Base-by-base conservation (phyloP, 257 asterid genomes). In the Verbena officinalis region DNA sequence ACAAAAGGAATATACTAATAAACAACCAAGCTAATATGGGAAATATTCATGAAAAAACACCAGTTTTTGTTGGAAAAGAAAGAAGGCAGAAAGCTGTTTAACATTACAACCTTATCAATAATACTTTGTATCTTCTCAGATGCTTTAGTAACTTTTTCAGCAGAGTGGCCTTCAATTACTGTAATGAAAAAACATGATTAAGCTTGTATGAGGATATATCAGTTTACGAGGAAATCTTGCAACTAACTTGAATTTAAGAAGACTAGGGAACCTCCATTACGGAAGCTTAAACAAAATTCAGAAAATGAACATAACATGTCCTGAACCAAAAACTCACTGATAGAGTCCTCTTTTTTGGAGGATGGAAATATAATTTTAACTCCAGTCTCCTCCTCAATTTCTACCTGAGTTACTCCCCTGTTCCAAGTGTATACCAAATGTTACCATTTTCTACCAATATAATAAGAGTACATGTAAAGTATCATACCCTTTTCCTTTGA, bases 101-200 rank as follows among this genome's bases (percentile, higher is more conserved):
- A 51, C 67, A 73, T 56, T 24, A 54, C 59, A 70, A 93, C 99
- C 99, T 93, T 80, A 56, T 87, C 80, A 46, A 90, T 60, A 43
- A 90, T 57, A 67, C 24, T 45, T 62, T 80, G 88, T 72, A 90
- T 65, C 72, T 73, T 86, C 75, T 77, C 78, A 22, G 95, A 78
- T 65, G 95, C 99, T 77, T 53, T 81, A 50, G 83, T 61, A 46
- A 93, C 84, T 80, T 83, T 80, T 81, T 86, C 96, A 73, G 84
- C 75, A 51, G 91, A 87, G 80, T 14, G 70, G 55, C 99, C 95
- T 83, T 93, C 89, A 55, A 90, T 80, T 67, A 70, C 97, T 93
- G 91, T 80, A 78, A 75, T 31, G 71, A 65, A 66, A 56, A 62
- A 70, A 27, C 2, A 27, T 27, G 62, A 51, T 65, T 38, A 42